Evolutionary conservation across 139 green algal genomes (phyloP), one percentile per base, ranked within the genome.

Genomic region (Chlamydomonas sp.): DNA sequence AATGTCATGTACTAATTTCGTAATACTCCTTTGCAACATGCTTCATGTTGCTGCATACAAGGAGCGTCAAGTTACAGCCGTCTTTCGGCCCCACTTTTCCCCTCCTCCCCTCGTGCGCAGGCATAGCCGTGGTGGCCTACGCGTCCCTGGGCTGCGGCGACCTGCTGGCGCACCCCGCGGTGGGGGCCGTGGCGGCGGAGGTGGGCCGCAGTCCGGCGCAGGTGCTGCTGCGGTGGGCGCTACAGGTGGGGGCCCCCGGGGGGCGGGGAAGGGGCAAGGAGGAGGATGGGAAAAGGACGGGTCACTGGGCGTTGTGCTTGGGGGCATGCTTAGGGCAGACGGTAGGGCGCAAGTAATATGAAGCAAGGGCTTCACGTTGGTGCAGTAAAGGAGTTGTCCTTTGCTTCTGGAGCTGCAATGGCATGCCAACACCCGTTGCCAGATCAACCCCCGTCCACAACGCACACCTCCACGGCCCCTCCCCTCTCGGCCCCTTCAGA

Each of bases 141-240:
- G 85, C 90, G 78, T 90, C 84, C 74, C 81, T 96, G 16, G 94
- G 93, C 63, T 87, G 80, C 68, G 90, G 89, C 17, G n/a, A 92
- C 14, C 90, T 95, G 86, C 80, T 95, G 85, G 1, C 63, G 6
- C 58, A 95, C 31, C 89, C 91, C 0, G 61, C 78, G 62, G 92
- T 96, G 58, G 8, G 10, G 10, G 49, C 63, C 9, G 63, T 92
- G 4, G 92, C 94, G 2, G 16, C 60, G 5, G 31, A 78, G 49
- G 78, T 84, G 2, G 82, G 84, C 68, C 77, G 76, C 57, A 91
- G 79, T 9, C 88, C 90, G 1, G 94, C 93, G 63, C 90, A 97
- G 91, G 93, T 97, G 85, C 85, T 98, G 87, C 88, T 98, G 88
- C 83, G 93, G 9, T 98, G 96, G 96, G 93, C 89, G 3, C 66